Base-by-base conservation (phyloP, 805 yeast genomes). In the Tanozyma kutaoensis region DNA sequence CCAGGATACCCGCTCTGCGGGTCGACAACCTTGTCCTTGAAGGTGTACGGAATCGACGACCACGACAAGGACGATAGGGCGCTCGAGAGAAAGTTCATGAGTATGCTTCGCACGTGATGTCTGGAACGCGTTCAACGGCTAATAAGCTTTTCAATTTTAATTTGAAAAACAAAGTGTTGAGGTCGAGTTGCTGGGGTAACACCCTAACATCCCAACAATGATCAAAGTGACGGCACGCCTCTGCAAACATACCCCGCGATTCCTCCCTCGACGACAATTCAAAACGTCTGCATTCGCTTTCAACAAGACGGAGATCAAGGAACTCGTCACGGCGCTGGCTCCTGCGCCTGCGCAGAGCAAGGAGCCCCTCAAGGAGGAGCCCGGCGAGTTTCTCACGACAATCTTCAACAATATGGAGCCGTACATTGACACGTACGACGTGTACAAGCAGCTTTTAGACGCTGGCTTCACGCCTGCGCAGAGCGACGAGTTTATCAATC, bases 1-100 rank as follows among this genome's bases (percentile, higher is more conserved):
- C 40, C 48, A 3, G 46, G 41, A 13, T 28, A 36, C 8, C 33
- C 25, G n/a, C 32, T 12, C 7, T 28, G 23, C 10, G 58, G 48
- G 24, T 48, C 50, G 10, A 58, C 46, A 13, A 55, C 36, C 39
- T 60, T 53, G 12, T 66, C 68, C 20, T 67, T 68, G 17, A 72
- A 45, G 3, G 58, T 58, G 41, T 73, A 75, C 0, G 84, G 82
- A 18, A 76, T 67, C 2, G 72, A 53, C 2, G 51, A 42, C 3
- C 76, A 75, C 8, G 79, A 67, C 14, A 74, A 46, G 3, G 72
- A 57, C 24, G 68, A 67, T 15, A 76, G 51, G 1, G 85, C 69
- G 33, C 67, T 72, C 2, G 80, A 51, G n/a, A 77, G 53, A 40
- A 77, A 78, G 50, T 77, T 76, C 86, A 77, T 77, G 17, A 13